Base-by-base conservation (phyloP, 257 asterid species). In the Gentiana macrophylla region DNA sequence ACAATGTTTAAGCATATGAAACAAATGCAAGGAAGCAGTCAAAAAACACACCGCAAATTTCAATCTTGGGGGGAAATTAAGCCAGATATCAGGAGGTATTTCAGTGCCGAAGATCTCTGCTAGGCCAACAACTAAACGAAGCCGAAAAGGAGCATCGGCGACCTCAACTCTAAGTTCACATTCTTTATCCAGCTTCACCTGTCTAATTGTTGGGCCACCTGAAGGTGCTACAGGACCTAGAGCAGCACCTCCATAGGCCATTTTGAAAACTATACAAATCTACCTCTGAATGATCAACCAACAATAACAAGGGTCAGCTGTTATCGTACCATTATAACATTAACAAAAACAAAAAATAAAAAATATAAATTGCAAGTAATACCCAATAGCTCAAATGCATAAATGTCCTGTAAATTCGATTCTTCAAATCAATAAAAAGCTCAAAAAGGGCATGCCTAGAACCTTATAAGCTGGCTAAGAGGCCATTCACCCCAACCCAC, bases 31-130 rank as follows among this genome's bases (percentile, higher is more conserved):
- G 6, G 32, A 43, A 52, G 41, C 12, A 52, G 8, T 3, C n/a
- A 15, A 59, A 41, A 8, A 41, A 5, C 81, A 32, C 83, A 92
- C 97, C 41, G 95, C 94, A 60, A 85, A 92, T 77, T 92, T 92
- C 62, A 81, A 89, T 61, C 93, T 73, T 8, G 84, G 90, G 2
- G 97, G 82, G 61, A 78, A 80, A 52, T 61, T 79, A 51, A 92
- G 52, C 95, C 94, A 83, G 64, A 84, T 83, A 77, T 70, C 91
- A 59, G 94, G 90, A 51, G 99, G 94, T 60, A 88, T 65, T 75
- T 92, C 99, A 8, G 97, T 88, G 56, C 99, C 97, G 50, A 68
- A 88, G 53, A 92, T 85, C 79, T 92, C 95, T 47, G 95, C 94
- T 15, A 81, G 73, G 64, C 99, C 99, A 55, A 38, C 75, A 61